phyloP scores from a whole-genome alignment of 306 rosid genomes.

The Mucuna pruriens region DNA sequence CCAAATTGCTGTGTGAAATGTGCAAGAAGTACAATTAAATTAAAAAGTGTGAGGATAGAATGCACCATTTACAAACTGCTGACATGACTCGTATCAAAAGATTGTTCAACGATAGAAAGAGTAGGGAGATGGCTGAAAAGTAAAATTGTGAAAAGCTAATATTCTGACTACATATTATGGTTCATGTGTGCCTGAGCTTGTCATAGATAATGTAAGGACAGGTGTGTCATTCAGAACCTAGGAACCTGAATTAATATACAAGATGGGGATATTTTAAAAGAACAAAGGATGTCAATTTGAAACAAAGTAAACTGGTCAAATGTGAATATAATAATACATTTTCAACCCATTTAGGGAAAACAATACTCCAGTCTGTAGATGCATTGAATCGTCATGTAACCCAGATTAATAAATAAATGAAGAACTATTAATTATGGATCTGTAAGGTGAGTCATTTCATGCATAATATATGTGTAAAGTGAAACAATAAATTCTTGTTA shows the following conservation, averaged over 20 bases:
- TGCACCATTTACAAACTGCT: not conserved
- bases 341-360: too few relatives aligned
- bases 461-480: not conserved
- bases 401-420: too few relatives aligned
- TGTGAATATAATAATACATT: too few relatives aligned
- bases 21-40: not conserved
- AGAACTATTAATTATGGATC: too few relatives aligned
- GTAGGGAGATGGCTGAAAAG: not conserved
- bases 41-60: not conserved
- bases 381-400: too few relatives aligned
- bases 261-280: not conserved
- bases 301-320: too few relatives aligned
- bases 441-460: too few relatives aligned
- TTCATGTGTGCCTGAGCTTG: not conserved
- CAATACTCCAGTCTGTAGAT: too few relatives aligned
- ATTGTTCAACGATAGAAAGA: too few relatives aligned
- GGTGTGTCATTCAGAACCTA: not conserved
- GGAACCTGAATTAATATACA: not conserved
- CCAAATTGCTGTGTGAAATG: not conserved
- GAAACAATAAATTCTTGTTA: conserved; percentile 29
- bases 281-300: too few relatives aligned
- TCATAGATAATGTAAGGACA: not conserved
- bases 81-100: not conserved
- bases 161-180: not conserved
- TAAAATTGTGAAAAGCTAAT: not conserved